phyloP scores from a whole-genome alignment of 306 rosid species.

The Citrullus amarus region DNA sequence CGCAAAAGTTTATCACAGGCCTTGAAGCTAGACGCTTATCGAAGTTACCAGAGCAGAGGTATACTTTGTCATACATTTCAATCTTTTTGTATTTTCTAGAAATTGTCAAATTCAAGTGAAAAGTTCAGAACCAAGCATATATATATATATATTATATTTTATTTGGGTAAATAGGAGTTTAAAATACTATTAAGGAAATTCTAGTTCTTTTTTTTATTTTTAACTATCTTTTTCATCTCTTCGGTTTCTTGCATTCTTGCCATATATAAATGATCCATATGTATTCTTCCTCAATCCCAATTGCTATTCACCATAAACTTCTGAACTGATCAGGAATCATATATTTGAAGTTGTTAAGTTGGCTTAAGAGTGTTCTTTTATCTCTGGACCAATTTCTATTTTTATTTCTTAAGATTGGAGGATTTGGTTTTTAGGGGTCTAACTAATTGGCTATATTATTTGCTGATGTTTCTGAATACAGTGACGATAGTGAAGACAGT shows the following conservation, averaged over 20 bases:
- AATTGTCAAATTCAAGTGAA: neutral
- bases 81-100: neutral
- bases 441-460: neutral
- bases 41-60: slow-evolving; percentile 73
- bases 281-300: neutral
- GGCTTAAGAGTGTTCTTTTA: neutral
- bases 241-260: no score
- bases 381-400: neutral
- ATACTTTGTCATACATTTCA: slow-evolving; percentile 6
- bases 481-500: slow-evolving; percentile 78
- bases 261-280: neutral
- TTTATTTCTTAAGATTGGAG: neutral
- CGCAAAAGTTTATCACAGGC: slow-evolving; percentile 85
- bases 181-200: neutral
- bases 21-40: slow-evolving; percentile 89
- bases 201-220: neutral
- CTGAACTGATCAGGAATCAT: neutral
- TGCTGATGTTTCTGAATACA: slow-evolving; percentile 19
- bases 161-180: neutral
- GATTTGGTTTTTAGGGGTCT: neutral
- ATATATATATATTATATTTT: no score
- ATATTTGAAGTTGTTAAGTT: neutral
- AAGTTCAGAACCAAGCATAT: neutral
- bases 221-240: no score
- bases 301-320: neutral